Base-by-base conservation (phyloP, 139 green algal genomes). In the Haematococcus lacustris region DNA sequence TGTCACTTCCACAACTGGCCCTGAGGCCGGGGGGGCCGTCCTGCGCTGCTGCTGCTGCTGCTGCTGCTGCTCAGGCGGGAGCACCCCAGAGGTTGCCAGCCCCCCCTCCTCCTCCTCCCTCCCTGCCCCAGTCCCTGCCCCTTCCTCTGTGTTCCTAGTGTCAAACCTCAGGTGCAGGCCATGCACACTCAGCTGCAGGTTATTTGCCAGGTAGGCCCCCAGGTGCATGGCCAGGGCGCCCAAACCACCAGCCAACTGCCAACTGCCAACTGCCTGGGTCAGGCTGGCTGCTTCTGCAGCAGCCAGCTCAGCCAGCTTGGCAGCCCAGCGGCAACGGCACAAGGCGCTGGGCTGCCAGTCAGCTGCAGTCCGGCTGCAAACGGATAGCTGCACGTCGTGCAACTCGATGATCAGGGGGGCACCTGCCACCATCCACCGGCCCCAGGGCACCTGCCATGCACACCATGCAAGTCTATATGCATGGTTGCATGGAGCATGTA, bases 231-330 rank as follows among this genome's bases (percentile, higher is more conserved):
- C 7, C 21, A 92, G 66, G 0, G 74, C 69, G 63, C 77, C 86
- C 17, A n/a, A n/a, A 62, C 68, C 51, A 77, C 76, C 34, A 61
- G 26, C 4, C 13, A 34, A 41, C 7, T 9, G 32, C 13, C 6
- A 35, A 43, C 26, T n/a, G 28, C 32, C 7, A 25, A 26, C 6
- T 32, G 35, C 63, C 68, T 51, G 57, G 34, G 80, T 79, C 51
- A 86, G 76, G 66, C 88, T 88, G 13, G 81, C 75, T 26, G 91
- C 80, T 83, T 94, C 87, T 25, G 85, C 80, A 17, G 86, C 88
- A n/a, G 89, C 88, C 37, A 93, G 77, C 76, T 88, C 75, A 0
- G 86, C 90, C 50, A 89, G 84, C 79, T 94, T 95, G 38, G 88
- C 84, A 39, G 83, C 81, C 65, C 83, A 78, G 23, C 87, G 85